Base-by-base conservation (phyloP, 768 basidiomycete species). In the Galerina marginata region DNA sequence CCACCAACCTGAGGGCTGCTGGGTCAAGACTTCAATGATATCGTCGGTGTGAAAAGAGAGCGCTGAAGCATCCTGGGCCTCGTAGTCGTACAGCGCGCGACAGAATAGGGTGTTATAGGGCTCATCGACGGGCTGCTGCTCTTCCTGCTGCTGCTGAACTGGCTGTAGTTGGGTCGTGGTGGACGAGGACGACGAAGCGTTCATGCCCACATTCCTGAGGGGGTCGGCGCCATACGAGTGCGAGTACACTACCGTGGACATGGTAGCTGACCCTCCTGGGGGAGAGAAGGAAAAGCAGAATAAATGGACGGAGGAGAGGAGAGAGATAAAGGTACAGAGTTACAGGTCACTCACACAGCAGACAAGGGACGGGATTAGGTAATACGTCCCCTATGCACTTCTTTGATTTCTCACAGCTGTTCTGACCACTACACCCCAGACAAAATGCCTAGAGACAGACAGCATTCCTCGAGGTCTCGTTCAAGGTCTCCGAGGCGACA, bases 1-100 rank as follows among this genome's bases (percentile, higher is more conserved):
- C 97, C 96, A 98, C 96, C 96, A 99, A 14, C 96, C 96, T 4
- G 92, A 92, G 39, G 93, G 91, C 56, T 98, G 87, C 67, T 89
- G 90, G 10, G 91, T 92, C 54, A 96, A 82, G 60, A 99, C 94
- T 74, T 98, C 94, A 65, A 99, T 97, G 66, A 98, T 84, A 71
- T 98, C 95, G 64, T 89, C 91, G 66, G 85, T 86, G 62, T 74
- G 81, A 74, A 99, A 99, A 14, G 92, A 92, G 45, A 99, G 85
- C 0, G 96, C 92, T 2, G 95, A 94, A 45, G 86, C 80, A 67
- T 98, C 95, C 68, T 90, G 81, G n/a, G 92, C 89, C 65, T 88
- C 83, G 74, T 95, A 96, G 77, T 95, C 92, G 73, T 96, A 99
- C 55, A 94, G 81, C 4, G 96, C 96, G 51, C 90, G 87, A 70